Percentiles rank a stretch among this genome's conserved stretches.
These are phyloP conservation scores for Leucogyrophana mollusca DNA, from an alignment of 768 basidiomycete genomes.

Conservation along the genomic window DNA sequence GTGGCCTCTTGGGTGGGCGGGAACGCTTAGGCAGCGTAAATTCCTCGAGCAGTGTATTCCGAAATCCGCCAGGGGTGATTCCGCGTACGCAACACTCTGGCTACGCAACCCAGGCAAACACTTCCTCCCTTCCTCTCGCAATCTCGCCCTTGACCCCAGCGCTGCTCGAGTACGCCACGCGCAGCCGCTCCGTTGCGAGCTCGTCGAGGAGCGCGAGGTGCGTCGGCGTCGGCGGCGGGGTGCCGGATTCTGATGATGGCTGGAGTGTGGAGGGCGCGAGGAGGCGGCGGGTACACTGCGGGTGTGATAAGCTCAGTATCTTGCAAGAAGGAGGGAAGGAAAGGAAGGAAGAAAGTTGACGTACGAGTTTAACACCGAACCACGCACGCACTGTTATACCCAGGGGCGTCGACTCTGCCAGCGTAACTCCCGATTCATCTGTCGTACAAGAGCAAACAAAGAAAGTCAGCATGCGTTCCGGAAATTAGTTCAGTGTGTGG, in stretches of 20 bases:
- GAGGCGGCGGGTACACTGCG: slow-evolving; percentile 61
- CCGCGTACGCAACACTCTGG: too few species aligned
- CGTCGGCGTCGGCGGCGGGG: slow-evolving; percentile 45
- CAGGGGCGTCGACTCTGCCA: slow-evolving; percentile 46
- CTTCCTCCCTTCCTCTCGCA: slow-evolving; percentile 41
- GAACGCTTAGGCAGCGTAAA: too few species aligned
- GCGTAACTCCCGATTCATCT: slow-evolving; percentile 44
- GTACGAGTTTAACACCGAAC: slow-evolving; percentile 80
- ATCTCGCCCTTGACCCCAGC: slow-evolving; percentile 30
- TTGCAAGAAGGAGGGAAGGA: too few species aligned
- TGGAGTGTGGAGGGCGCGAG: slow-evolving; percentile 37
- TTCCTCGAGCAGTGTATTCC: too few species aligned
- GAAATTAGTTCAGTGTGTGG: too few species aligned
- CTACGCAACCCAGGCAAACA: slow-evolving; percentile 43
- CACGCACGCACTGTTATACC: slow-evolving; percentile 70
- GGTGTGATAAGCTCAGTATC: slow-evolving; percentile 3
- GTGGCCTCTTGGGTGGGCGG: too few species aligned
- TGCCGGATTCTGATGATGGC: slow-evolving; percentile 55
- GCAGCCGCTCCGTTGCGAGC: slow-evolving; percentile 68
- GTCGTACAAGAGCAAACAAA: too few species aligned
- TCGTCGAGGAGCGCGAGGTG: slow-evolving; percentile 61
- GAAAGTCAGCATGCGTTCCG: too few species aligned
- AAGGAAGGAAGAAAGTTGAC: slow-evolving; percentile 22
- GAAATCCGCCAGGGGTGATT: too few species aligned
- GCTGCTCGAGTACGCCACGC: slow-evolving; percentile 57